Conservation (phyloP, 306 rosid genomes). For the Cucurbita ficifolia region DNA sequence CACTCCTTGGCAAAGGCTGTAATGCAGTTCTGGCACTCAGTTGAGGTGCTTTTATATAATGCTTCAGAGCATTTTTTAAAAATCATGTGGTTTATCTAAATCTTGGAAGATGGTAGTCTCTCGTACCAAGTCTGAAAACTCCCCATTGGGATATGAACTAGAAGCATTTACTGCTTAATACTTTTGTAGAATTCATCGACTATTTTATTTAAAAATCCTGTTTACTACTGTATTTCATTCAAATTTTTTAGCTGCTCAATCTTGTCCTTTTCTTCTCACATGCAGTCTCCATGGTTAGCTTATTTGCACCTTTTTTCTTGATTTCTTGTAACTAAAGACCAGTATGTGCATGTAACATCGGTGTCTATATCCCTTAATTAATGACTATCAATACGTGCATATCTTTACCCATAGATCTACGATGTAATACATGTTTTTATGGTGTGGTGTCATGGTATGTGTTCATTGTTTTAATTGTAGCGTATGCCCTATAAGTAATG, state of each 20-base stretch:
- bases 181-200: slow-evolving; percentile 3
- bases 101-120: slow-evolving; percentile 11
- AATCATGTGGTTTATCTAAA: background rate
- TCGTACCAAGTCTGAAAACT: slow-evolving; percentile 21
- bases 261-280: background rate
- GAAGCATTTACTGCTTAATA: background rate
- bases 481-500: background rate
- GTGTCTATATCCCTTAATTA: background rate
- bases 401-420: background rate
- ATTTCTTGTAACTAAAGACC: background rate
- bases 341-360: background rate
- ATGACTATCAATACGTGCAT: background rate
- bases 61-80: slow-evolving; percentile 6
- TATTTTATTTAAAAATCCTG: background rate
- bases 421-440: background rate
- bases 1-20: slow-evolving; percentile 79
- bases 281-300: background rate
- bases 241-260: background rate
- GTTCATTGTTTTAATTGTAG: background rate
- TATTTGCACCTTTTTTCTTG: background rate
- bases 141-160: slow-evolving; percentile 25
- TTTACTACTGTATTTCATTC: background rate
- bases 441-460: background rate
- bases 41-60: slow-evolving; percentile 41
- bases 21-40: slow-evolving; percentile 84